Evolutionary conservation across 768 basidiomycete species (phyloP).

Genomic region (Rossbeevera mucosa): DNA sequence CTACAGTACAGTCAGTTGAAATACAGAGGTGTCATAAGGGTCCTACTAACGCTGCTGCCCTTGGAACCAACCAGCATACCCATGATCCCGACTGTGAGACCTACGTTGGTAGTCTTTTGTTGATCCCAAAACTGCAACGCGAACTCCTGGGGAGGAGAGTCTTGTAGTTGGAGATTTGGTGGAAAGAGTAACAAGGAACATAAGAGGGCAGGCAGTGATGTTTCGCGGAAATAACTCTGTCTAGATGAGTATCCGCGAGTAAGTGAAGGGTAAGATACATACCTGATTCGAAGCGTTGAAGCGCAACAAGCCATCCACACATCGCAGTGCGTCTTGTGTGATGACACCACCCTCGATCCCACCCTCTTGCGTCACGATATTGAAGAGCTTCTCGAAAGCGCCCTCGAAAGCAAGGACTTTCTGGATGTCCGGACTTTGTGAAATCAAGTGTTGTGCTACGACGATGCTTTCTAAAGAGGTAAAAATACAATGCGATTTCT

Average conservation of each 20-base stretch:
- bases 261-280: conserved; percentile 12
- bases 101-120: conserved; percentile 79
- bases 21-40: neutral
- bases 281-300: conserved; percentile 97
- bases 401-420: conserved; percentile 97
- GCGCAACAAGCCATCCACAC: conserved; percentile 80
- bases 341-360: conserved; percentile 89
- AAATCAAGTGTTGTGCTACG: conserved; percentile 75
- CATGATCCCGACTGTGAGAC: conserved; percentile 76
- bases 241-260: conserved; percentile 12
- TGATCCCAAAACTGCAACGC: conserved; percentile 95
- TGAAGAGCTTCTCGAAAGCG: conserved; percentile 92
- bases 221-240: conserved; percentile 96
- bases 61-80: conserved; percentile 80
- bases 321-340: conserved; percentile 79
- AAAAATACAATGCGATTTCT: neutral
- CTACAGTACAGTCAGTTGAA: conserved; percentile 31
- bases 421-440: conserved; percentile 89
- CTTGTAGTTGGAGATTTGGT: conserved; percentile 51
- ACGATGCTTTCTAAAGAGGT: conserved; percentile 64
- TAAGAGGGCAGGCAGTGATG: conserved; percentile 62
- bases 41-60: conserved; percentile 51
- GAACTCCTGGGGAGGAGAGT: conserved; percentile 78
- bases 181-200: conserved; percentile 71
- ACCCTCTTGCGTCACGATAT: conserved; percentile 80